Evolutionary conservation across 345 rosid genomes (phyloP).

Genomic region (Camelina laxa): DNA sequence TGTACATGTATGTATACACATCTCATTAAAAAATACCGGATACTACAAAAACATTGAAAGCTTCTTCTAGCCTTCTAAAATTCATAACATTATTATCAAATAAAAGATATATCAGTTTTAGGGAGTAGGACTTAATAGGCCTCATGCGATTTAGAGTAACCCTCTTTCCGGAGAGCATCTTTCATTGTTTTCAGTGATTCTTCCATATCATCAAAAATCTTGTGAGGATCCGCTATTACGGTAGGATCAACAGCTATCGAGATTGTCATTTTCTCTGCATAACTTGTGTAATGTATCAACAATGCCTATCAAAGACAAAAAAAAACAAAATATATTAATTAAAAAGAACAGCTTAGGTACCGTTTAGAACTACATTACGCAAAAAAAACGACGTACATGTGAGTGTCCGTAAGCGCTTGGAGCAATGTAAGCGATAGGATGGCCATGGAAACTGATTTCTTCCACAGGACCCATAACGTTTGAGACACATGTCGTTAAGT

Average conservation of each 20-base stretch:
- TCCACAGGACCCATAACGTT: slow-evolving; percentile 61
- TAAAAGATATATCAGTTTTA: background rate
- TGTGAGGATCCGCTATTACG: slow-evolving; percentile 64
- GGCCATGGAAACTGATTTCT: slow-evolving; percentile 62
- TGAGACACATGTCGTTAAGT: slow-evolving; percentile 60
- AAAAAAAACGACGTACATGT: slow-evolving; percentile 23
- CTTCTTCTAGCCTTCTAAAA: too few relatives aligned
- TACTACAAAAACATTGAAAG: too few relatives aligned
- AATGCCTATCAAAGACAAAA: slow-evolving; percentile 54
- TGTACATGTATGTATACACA: too few relatives aligned
- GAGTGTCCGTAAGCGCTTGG: slow-evolving; percentile 66
- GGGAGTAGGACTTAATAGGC: too few relatives aligned
- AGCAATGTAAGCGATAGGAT: slow-evolving; percentile 64
- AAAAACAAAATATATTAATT: background rate
- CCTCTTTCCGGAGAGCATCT: slow-evolving; percentile 33
- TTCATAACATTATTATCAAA: slow-evolving; percentile 7
- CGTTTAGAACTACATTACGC: background rate
- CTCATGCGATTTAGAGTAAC: slow-evolving; percentile 3
- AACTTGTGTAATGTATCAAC: slow-evolving; percentile 71
- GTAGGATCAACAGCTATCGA: slow-evolving; percentile 63
- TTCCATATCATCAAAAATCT: slow-evolving; percentile 57
- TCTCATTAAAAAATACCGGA: too few relatives aligned
- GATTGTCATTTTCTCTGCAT: slow-evolving; percentile 60
- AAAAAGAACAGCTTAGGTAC: slow-evolving; percentile 22
- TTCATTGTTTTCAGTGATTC: slow-evolving; percentile 58